These are phyloP conservation scores for Zygotorulaspora chibaensis DNA, from an alignment of 805 yeast species.

Conservation along the genomic window DNA sequence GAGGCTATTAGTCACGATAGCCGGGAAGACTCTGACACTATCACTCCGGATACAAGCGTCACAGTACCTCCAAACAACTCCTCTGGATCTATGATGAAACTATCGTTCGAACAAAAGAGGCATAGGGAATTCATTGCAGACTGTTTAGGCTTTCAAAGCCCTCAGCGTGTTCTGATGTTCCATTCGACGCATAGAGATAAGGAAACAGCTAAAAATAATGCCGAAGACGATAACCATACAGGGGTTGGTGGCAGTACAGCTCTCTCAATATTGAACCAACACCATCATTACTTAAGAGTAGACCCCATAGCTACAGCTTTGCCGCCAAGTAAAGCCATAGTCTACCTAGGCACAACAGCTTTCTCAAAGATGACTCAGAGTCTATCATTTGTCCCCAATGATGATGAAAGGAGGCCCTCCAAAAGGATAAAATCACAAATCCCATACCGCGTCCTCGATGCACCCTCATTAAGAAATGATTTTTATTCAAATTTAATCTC, in stretches of 20 bases:
- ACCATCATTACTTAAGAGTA: slow-evolving; percentile 10
- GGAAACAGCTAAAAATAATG: background rate
- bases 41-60: slow-evolving; percentile 1
- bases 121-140: slow-evolving; percentile 44
- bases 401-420: slow-evolving; percentile 17
- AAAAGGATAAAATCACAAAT: slow-evolving; percentile 36
- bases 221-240: too few relatives aligned
- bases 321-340: slow-evolving; percentile 20
- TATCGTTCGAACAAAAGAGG: slow-evolving; percentile 10
- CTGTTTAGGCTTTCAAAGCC: slow-evolving; percentile 45
- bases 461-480: slow-evolving; percentile 70
- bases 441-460: slow-evolving; percentile 55
- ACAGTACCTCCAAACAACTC: background rate
- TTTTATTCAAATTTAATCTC: slow-evolving; percentile 71
- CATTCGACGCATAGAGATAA: slow-evolving; percentile 3
- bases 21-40: slow-evolving; percentile 1
- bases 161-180: slow-evolving; percentile 41
- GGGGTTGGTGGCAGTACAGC: background rate
- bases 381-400: slow-evolving; percentile 9
- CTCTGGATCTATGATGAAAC: slow-evolving; percentile 1
- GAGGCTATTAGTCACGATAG: slow-evolving; percentile 14
- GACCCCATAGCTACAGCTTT: slow-evolving; percentile 23
- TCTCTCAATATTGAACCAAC: slow-evolving; percentile 1
- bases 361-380: slow-evolving; percentile 13
- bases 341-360: slow-evolving; percentile 14